phyloP scores from a whole-genome alignment of 495 filamentous ascomycete genomes.

The Tetracladium setigerum region DNA sequence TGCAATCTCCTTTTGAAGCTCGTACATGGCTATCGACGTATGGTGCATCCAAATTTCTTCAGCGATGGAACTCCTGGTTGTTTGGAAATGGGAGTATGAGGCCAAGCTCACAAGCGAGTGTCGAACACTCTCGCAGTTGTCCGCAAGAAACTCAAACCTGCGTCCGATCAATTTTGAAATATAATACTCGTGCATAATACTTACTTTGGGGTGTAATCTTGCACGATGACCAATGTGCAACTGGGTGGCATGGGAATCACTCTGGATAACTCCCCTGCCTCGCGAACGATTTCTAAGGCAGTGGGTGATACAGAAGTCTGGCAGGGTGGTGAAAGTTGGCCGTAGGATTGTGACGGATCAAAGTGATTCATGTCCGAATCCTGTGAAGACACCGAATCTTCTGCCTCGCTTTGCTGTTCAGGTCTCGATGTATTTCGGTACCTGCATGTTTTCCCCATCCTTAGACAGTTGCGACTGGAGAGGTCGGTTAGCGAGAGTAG shows the following conservation, averaged over 20 bases:
- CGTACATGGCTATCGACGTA: not conserved
- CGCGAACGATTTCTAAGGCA: conserved; percentile 5
- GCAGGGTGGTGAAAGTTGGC: not conserved
- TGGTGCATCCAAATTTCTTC: conserved; percentile 4
- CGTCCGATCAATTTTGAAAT: not conserved
- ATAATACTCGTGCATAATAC: not conserved
- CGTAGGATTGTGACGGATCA: not conserved
- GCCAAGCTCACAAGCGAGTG: conserved; percentile 6
- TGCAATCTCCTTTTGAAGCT: conserved; percentile 6
- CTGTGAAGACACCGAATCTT: not conserved
- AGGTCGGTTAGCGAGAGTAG: not conserved
- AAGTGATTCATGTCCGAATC: not conserved
- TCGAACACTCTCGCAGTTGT: not conserved
- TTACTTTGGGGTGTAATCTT: conserved; percentile 5
- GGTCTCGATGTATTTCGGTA: not conserved
- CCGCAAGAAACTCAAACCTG: conserved; percentile 6
- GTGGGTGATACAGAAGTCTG: not conserved
- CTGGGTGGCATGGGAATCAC: conserved; percentile 2
- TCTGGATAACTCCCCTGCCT: conserved; percentile 1
- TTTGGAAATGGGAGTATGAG: conserved; percentile 5
- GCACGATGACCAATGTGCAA: not conserved
- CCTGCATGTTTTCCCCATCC: conserved; percentile 5
- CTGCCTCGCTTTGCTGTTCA: not conserved
- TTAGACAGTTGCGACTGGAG: conserved; percentile 8
- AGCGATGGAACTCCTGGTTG: not conserved